Evolutionary conservation across 1,284 basidiomycete species (phyloP), one percentile per base, ranked within the genome.

Genomic region (Neolentinus lepideus): DNA sequence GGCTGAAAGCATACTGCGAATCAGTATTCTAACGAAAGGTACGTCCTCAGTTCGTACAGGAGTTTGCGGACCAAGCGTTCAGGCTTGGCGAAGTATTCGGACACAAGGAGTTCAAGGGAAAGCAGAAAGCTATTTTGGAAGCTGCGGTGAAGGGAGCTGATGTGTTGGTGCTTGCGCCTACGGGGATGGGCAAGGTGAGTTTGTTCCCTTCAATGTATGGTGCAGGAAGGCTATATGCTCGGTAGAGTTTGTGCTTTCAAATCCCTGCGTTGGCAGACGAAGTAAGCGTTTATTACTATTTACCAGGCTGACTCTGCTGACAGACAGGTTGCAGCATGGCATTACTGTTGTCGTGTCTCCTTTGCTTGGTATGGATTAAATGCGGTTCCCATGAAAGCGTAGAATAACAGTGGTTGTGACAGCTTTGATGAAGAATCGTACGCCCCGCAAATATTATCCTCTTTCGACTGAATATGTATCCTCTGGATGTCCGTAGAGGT

Each of bases 391-490:
- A 24, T 9, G 11, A n/a, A 24, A 51, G 2, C 11, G 3, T n/a
- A 12, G 50, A 21, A 45, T 25, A 22, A 8, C 10, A 35, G 46
- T 24, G 35, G 31, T n/a, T 14, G 11, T 29, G 33, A 2, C 57
- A 90, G 90, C 90, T 21, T 68, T 94, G 21, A 94, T 94, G 85
- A 84, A 88, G 63, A 88, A 94, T 63, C 92, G 88, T 88, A 59
- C 12, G 29, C 12, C 29, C 12, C 12, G n/a, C 12, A 12, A 66
- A 75, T 64, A 2, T 27, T 25, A 56, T 55, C 8, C 16, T 19
- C 12, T 47, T 54, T 54, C 22, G 36, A 26, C n/a, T 31, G 36
- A n/a, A 53, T 54, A 24, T 51, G 38, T 52, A 19, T 51, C 36
- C 14, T 38, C 54, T 33, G 36, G 52, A 11, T 29, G 33, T 1